Base-by-base conservation (phyloP, 2,329 filamentous ascomycete species). In the Fusarium sp. region DNA sequence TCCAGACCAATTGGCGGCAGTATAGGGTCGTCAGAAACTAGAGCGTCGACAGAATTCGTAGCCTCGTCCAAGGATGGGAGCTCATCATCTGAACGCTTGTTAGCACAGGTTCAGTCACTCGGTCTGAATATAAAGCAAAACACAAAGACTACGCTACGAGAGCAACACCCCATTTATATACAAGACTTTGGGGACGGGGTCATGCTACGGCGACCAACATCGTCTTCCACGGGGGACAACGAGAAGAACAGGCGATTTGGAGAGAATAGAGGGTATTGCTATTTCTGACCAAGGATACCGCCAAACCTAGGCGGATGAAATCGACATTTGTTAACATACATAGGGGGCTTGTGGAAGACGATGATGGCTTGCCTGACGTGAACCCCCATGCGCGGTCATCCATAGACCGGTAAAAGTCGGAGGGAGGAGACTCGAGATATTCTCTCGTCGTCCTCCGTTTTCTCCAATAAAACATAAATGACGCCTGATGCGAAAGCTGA, bases 331-430 rank as follows among this genome's bases (percentile, higher is more conserved):
- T 91, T 91, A 91, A 91, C 89, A 86, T 91, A 91, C 90, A 91
- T 89, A 82, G 84, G 83, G 83, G 79, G 78, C 81, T 83, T 83
- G 85, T 87, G 86, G 89, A 91, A 90, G 89, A 91, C 88, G 89
- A 91, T 90, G 89, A 90, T 90, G 87, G 89, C 88, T 88, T 89
- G 89, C 88, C 88, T 89, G 86, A 85, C 83, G 66, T 77, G 77
- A 76, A 73, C 74, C 77, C 77, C 68, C 62, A 62, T 72, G 62
- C 70, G 64, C 63, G 68, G 73, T 72, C 69, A 55, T 62, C 62
- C 61, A 70, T 56, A 63, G 68, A 77, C 71, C 68, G 58, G 75
- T 65, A 64, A 72, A 70, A 74, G 57, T 71, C 54, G 72, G 63
- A 67, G 63, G 39, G 57, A 36, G 61, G 62, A 66, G 68, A 65